Evolutionary conservation across 768 basidiomycete genomes (phyloP), one percentile per base, ranked within the genome.

Genomic region (Serpula lacrymans): DNA sequence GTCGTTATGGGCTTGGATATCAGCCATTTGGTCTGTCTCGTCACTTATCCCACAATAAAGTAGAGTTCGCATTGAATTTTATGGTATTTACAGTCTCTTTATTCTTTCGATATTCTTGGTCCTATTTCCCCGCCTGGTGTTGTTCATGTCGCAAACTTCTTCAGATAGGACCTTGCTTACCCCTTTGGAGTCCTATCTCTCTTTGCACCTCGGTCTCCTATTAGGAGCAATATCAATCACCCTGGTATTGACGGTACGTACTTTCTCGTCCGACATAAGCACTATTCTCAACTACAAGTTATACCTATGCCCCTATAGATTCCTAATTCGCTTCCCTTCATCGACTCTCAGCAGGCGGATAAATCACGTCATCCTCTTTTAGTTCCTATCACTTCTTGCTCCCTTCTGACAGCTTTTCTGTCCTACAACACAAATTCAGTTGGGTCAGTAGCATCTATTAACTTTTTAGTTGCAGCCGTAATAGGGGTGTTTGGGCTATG

Each of bases 401-500:
- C 72, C 39, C 63, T 62, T 31, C 31, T 80, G 16, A 75, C 81
- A 22, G 69, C 84, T 3, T 74, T 88, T 40, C 46, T 83, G 16
- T 74, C 87, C 8, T 90, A 80, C 58, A 85, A 84, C 50, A 76
- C 77, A 12, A 59, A 52, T 8, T 62, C 69, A 23, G 71, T 84
- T 11, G 82, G 84, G 3, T 54, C 78, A 8, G 67, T 90, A 22
- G 64, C 78, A 23, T 65, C 71, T 21, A 37, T 78, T 4, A 64
- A 82, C 24, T 73, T 75, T 24, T 28, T 77, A 17, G 70, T 72
- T 13, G 72, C 73, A 9, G 65, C 70, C 6, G 48, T 67, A 32
- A 71, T 85, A 27, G 80, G 80, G 13, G 39, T 83, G 5, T 82
- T 78, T 72, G 87, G 88, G 2, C 49, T 80, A 12, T 90, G 85